Conservation (phyloP, 108 stramenopile species). For the Pseudonitzschia multistriata region DNA sequence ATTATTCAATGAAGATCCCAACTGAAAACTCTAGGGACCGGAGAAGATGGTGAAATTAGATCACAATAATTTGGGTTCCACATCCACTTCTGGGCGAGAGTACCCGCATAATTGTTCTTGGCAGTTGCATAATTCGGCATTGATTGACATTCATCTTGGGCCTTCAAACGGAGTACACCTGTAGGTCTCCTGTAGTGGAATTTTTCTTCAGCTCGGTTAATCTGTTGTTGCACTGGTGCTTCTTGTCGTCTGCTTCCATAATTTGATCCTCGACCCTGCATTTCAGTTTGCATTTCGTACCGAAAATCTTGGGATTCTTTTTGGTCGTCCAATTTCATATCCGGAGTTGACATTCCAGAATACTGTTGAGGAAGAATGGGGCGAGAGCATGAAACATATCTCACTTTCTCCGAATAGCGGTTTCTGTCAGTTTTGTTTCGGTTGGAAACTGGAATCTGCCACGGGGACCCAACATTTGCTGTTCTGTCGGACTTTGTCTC, state of each 20-base stretch:
- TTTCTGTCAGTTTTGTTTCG: background rate
- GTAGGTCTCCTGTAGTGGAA: background rate
- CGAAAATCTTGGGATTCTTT: constrained; percentile 2
- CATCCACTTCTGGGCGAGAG: constrained; percentile 2
- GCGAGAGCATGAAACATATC: background rate
- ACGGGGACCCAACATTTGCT: background rate
- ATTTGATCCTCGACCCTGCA: background rate
- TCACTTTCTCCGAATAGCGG: background rate
- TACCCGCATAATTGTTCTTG: background rate
- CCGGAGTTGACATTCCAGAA: background rate
- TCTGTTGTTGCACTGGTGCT: constrained; percentile 4
- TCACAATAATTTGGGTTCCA: background rate
- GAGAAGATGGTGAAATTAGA: background rate
- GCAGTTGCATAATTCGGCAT: background rate
- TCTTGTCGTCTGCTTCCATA: background rate
- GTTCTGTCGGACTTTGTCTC: background rate
- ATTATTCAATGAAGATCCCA: constrained; percentile 10
- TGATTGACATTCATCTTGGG: background rate
- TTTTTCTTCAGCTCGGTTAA: background rate
- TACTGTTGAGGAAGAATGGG: constrained; percentile 2
- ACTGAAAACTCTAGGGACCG: background rate
- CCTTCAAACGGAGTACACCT: background rate
- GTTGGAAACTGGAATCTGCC: constrained; percentile 11
- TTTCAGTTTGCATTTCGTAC: background rate
- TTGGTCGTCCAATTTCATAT: background rate